phyloP scores from a whole-genome alignment of 805 yeast genomes.

The Candida glaebosa region DNA sequence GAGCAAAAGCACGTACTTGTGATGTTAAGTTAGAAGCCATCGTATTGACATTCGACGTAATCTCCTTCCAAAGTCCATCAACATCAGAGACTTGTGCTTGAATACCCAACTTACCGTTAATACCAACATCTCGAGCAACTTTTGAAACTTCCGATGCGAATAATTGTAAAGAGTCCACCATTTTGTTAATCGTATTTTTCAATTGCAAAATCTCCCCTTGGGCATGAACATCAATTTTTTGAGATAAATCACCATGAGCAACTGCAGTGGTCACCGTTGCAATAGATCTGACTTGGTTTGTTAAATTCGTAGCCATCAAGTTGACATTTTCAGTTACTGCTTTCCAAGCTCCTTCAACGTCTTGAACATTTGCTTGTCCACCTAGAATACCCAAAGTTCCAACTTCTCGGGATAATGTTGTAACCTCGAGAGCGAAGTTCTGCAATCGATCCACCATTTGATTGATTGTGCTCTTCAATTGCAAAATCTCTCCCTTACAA shows the following conservation, averaged over 20 bases:
- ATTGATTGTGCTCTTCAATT: constrained; percentile 45
- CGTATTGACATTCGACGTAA: constrained; percentile 85
- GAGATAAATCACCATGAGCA: constrained; percentile 83
- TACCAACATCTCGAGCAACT: constrained; percentile 91
- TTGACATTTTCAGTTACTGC: constrained; percentile 47
- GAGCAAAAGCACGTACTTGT: constrained; percentile 91
- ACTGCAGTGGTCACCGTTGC: constrained; percentile 92
- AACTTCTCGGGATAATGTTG: constrained; percentile 45
- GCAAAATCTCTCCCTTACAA: constrained; percentile 61
- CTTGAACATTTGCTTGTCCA: constrained; percentile 50
- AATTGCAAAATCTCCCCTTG: constrained; percentile 87
- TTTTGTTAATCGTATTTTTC: constrained; percentile 82
- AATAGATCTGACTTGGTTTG: constrained; percentile 81
- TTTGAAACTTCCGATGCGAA: constrained; percentile 86
- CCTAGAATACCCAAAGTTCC: constrained; percentile 47
- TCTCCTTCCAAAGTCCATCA: constrained; percentile 89
- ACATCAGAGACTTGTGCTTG: constrained; percentile 90
- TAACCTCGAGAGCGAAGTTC: constrained; percentile 44
- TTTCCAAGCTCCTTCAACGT: constrained; percentile 50
- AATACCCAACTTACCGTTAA: constrained; percentile 88
- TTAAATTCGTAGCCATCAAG: constrained; percentile 46
- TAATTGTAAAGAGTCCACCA: constrained; percentile 87
- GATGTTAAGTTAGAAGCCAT: constrained; percentile 94
- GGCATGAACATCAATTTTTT: constrained; percentile 84
- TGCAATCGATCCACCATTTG: constrained; percentile 52